These are phyloP conservation scores for Thielaviopsis euricoi DNA, from an alignment of 2,329 filamentous ascomycete genomes.

Conservation along the genomic window DNA sequence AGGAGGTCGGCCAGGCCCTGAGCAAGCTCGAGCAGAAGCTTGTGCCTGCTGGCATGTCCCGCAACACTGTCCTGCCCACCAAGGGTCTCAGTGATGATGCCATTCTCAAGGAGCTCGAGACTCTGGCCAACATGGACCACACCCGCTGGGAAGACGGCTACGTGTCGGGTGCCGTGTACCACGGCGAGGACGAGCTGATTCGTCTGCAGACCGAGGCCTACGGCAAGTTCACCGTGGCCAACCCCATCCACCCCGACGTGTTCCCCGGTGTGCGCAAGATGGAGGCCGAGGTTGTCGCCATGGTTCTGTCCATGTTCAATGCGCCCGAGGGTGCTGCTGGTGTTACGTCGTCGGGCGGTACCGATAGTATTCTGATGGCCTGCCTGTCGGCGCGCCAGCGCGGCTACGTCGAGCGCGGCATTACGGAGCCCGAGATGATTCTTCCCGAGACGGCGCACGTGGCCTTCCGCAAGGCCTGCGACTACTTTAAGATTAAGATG, in stretches of 20 bases:
- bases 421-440: constrained; percentile 95
- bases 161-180: constrained; percentile 91
- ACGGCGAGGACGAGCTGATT: constrained; percentile 69
- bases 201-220: constrained; percentile 84
- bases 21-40: constrained; percentile 72
- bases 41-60: constrained; percentile 53
- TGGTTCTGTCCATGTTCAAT: constrained; percentile 84
- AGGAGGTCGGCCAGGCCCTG: constrained; percentile 66
- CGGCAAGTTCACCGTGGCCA: constrained; percentile 83
- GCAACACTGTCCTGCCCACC: constrained; percentile 62
- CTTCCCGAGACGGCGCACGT: constrained; percentile 89
- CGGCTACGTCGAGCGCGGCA: constrained; percentile 65
- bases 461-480: constrained; percentile 84
- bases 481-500: constrained; percentile 94
- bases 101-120: constrained; percentile 62
- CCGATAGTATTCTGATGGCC: constrained; percentile 93
- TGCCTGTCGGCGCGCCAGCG: constrained; percentile 82
- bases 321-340: constrained; percentile 73
- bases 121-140: constrained; percentile 74
- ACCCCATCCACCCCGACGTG: constrained; percentile 94
- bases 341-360: constrained; percentile 81
- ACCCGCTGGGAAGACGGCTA: constrained; percentile 92
- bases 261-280: constrained; percentile 97
- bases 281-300: constrained; percentile 94
- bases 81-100: constrained; percentile 70